These are phyloP conservation scores for Annona squamosa DNA, from an alignment of 164 flowering plant species.

Conservation along the genomic window DNA sequence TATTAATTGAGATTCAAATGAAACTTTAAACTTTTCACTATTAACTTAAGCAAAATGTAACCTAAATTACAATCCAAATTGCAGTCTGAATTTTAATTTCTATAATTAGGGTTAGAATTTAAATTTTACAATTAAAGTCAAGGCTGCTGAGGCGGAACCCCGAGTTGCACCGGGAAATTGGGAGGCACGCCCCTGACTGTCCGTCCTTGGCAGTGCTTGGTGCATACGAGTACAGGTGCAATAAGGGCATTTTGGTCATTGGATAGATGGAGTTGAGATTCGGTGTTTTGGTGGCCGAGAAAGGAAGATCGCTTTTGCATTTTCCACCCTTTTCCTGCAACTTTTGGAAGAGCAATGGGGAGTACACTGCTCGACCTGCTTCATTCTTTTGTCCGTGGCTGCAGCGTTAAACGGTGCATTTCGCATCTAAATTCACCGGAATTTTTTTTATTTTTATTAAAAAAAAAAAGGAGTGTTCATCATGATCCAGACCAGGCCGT, in stretches of 20 bases:
- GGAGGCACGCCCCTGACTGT: no score
- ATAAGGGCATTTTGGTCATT: background rate
- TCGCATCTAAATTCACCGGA: no score
- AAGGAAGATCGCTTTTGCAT: slow-evolving; percentile 12
- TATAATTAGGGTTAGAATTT: no score
- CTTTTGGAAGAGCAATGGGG: background rate
- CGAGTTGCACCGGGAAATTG: no score
- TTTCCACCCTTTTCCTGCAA: slow-evolving; percentile 4
- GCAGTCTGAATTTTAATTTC: background rate
- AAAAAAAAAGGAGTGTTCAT: no score
- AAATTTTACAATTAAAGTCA: background rate
- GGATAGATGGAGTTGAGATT: background rate
- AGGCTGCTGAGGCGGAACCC: no score
- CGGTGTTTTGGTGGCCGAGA: background rate
- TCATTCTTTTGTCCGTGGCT: background rate
- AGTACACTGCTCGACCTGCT: background rate
- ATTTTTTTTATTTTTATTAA: no score
- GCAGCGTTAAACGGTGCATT: background rate
- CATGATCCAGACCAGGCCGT: no score
- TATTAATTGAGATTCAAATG: no score
- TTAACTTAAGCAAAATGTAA: background rate
- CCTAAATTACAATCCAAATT: background rate
- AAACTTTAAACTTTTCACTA: background rate
- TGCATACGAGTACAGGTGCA: background rate
- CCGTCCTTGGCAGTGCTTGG: no score